Evolutionary conservation across 192 early-diverging fungal species (phyloP).

Genomic region (Coemansia asiatica): DNA sequence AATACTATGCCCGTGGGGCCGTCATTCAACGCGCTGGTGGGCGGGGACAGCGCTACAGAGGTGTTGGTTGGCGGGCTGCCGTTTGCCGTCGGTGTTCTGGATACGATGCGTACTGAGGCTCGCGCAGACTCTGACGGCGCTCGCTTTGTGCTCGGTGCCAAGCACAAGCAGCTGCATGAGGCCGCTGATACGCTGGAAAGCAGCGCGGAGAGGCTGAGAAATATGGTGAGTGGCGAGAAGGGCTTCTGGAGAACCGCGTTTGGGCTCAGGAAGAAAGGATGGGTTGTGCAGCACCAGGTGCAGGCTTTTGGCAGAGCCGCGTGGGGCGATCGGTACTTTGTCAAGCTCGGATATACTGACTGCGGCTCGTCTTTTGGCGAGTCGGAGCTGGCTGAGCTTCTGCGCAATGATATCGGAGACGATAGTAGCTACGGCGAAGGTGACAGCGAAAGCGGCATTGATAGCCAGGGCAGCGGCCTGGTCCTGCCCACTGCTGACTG

Average conservation of each 20-base stretch:
- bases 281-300: constrained; percentile 41
- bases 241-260: constrained; percentile 48
- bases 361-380: constrained; percentile 29
- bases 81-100: constrained; percentile 35
- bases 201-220: constrained; percentile 18
- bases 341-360: constrained; percentile 35
- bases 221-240: constrained; percentile 17
- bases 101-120: constrained; percentile 26
- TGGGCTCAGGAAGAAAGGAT: constrained; percentile 33
- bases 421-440: background rate
- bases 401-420: constrained; percentile 18
- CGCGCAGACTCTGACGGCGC: constrained; percentile 5
- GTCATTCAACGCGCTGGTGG: constrained; percentile 23
- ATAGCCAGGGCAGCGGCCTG: background rate
- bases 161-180: constrained; percentile 40
- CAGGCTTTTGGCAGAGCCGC: constrained; percentile 9
- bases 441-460: no score
- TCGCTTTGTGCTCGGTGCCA: constrained; percentile 47
- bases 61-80: constrained; percentile 39
- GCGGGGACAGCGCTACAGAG: constrained; percentile 18
- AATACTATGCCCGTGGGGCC: background rate
- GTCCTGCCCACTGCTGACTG: background rate
- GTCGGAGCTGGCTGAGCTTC: constrained; percentile 39
- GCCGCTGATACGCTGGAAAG: constrained; percentile 35
- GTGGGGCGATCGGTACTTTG: constrained; percentile 36